These are phyloP conservation scores for Leucoagaricus sp. DNA, from an alignment of 1,284 basidiomycete species.

Conservation along the genomic window DNA sequence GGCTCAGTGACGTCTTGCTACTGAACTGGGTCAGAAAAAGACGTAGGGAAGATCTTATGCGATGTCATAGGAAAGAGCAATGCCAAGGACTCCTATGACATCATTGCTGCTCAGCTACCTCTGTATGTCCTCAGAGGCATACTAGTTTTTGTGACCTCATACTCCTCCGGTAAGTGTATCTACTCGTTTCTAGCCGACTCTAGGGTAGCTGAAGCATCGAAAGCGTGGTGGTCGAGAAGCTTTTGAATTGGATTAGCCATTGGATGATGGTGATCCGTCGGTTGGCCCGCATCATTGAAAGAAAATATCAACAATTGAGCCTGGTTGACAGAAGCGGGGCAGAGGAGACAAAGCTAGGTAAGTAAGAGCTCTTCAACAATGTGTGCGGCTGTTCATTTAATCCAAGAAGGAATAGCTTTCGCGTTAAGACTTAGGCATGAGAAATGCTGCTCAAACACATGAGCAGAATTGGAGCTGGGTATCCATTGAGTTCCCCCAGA, in stretches of 20 bases:
- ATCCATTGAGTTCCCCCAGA: no score
- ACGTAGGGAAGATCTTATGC: not conserved
- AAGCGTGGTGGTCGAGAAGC: not conserved
- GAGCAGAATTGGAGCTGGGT: no score
- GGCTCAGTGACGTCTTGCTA: not conserved
- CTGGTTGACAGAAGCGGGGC: no score
- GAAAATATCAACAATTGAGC: no score
- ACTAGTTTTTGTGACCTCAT: not conserved
- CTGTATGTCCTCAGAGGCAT: not conserved
- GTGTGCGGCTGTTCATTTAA: no score
- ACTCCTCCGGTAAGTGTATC: slow-evolving; percentile 5
- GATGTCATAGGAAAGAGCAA: slow-evolving; percentile 3
- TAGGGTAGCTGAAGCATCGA: not conserved
- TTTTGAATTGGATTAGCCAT: not conserved
- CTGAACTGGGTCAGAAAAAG: not conserved
- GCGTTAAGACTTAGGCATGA: no score
- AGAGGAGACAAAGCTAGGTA: no score
- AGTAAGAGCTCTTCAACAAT: no score
- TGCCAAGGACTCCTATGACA: slow-evolving; percentile 1
- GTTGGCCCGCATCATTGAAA: no score
- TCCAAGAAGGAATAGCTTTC: no score
- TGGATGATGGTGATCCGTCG: not conserved
- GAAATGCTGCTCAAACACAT: no score
- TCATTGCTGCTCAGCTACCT: slow-evolving; percentile 7
- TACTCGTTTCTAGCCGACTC: not conserved